Base-by-base conservation (phyloP, 805 yeast genomes). In the Teunomyces gatunensis region DNA sequence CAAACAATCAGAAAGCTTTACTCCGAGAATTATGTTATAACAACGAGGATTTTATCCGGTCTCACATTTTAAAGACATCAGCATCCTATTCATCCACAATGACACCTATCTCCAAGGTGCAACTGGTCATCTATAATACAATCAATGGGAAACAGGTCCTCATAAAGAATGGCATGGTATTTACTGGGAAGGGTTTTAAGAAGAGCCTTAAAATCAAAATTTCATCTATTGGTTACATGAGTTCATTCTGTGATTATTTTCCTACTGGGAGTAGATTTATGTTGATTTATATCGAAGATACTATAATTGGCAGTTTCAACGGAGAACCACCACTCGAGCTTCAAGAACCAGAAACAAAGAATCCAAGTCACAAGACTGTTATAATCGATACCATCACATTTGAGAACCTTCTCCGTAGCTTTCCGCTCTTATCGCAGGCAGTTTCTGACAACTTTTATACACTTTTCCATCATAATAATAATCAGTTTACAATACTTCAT, bases 141-240 rank as follows among this genome's bases (percentile, higher is more conserved):
- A 54, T 83, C 34, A 83, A 75, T 58, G 80, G 81, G 17, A 77
- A 75, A 54, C 83, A 80, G 45, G 63, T 86, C 0, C 61, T 77
- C 1, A 65, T 87, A 25, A 79, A 79, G 55, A 82, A 81, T 48
- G 83, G 81, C 18, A 54, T 63, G 41, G 56, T 87, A 0, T 69
- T 75, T 51, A 77, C 87, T 0, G 80, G 81, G 0, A 79, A 75
- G 50, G 89, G 89, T 0, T 85, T 80, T 65, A 75, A 69, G 51
- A 60, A 60, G 41, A 70, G 78, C 37, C 62, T 76, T 37, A 65
- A 70, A 37, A 62, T 78, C 15, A 68, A 63, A 45, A 77, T 87
- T 6, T 27, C 69, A 2, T 60, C 68, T 4, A 72, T 78, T 30
- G 76, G 71, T 30, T 71, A 83, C 33, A 73, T 84, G 54, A 63